Conservation (phyloP, 108 stramenopile species). For the Fistulifera pelliculosa region DNA sequence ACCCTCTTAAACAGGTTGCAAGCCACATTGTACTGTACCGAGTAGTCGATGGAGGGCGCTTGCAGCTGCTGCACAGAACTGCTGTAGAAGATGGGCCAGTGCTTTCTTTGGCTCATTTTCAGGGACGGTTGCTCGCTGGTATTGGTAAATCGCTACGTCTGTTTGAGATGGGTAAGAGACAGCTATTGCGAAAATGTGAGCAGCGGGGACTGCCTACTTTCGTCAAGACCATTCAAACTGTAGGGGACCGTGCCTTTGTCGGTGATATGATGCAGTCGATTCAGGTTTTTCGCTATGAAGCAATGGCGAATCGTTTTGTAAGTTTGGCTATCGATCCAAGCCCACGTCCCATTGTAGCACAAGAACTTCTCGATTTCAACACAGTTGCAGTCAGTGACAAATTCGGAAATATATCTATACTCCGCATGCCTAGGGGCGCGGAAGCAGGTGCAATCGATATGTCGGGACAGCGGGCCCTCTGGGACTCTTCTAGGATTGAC, state of each 20-base stretch:
- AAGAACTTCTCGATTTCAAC: constrained; percentile 92
- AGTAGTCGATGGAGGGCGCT: constrained; percentile 71
- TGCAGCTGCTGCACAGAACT: constrained; percentile 88
- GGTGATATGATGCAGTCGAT: constrained; percentile 88
- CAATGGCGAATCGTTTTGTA: constrained; percentile 71
- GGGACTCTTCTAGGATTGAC: constrained; percentile 57
- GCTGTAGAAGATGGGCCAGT: constrained; percentile 90
- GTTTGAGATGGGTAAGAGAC: constrained; percentile 96
- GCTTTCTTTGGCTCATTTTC: constrained; percentile 85
- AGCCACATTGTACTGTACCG: constrained; percentile 83
- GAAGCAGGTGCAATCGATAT: constrained; percentile 68
- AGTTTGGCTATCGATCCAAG: constrained; percentile 86
- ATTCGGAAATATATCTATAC: constrained; percentile 91
- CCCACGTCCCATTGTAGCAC: constrained; percentile 78
- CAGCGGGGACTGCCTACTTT: constrained; percentile 75
- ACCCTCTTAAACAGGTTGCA: constrained; percentile 60
- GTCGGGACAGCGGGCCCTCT: constrained; percentile 59
- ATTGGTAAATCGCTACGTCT: constrained; percentile 81
- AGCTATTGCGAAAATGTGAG: constrained; percentile 95
- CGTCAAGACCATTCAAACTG: constrained; percentile 80
- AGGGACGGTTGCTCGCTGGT: constrained; percentile 89
- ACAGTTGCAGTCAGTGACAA: constrained; percentile 95
- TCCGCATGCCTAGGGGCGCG: constrained; percentile 78
- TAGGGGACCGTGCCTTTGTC: constrained; percentile 83
- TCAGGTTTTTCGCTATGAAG: constrained; percentile 86